phyloP scores from a whole-genome alignment of 306 rosid genomes.

The Glycine latifolia region DNA sequence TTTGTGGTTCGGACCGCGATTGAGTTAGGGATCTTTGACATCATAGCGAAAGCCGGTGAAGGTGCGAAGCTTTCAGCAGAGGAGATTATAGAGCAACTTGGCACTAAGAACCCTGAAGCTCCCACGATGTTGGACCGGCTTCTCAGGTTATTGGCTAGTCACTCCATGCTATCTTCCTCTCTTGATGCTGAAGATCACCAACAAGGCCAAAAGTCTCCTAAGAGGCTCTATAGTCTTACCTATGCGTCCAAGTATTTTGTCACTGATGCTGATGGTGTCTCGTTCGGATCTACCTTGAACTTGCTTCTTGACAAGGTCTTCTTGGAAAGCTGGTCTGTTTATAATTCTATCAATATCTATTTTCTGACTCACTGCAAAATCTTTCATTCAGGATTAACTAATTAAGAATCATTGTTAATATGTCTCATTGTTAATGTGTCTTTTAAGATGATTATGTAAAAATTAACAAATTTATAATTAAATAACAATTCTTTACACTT shows the following conservation, averaged over 20 bases:
- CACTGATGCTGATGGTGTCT: constrained; percentile 53
- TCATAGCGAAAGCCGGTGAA: constrained; percentile 51
- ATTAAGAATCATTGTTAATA: too few species aligned
- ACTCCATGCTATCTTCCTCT: constrained; percentile 58
- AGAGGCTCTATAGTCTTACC: constrained; percentile 50
- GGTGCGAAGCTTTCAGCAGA: constrained; percentile 50
- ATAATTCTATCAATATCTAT: neutral
- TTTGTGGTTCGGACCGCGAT: constrained; percentile 49
- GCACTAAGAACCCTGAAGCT: constrained; percentile 54
- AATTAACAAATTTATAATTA: too few species aligned
- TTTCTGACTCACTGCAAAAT: too few species aligned
- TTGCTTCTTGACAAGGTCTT: constrained; percentile 49
- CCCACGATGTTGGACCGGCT: constrained; percentile 63
- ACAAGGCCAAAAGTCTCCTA: neutral
- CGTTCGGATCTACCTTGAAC: constrained; percentile 42
- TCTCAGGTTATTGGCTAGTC: constrained; percentile 53
- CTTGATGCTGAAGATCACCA: neutral
- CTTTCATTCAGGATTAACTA: too few species aligned
- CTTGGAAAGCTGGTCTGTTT: constrained; percentile 55
- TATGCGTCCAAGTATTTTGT: constrained; percentile 55
- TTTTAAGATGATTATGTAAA: too few species aligned
- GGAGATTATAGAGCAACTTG: constrained; percentile 49
- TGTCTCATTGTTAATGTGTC: too few species aligned
- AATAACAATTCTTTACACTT: too few species aligned
- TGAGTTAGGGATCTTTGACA: constrained; percentile 61